Conservation (phyloP, 2,329 filamentous ascomycete genomes). For the Septoria linicola region DNA sequence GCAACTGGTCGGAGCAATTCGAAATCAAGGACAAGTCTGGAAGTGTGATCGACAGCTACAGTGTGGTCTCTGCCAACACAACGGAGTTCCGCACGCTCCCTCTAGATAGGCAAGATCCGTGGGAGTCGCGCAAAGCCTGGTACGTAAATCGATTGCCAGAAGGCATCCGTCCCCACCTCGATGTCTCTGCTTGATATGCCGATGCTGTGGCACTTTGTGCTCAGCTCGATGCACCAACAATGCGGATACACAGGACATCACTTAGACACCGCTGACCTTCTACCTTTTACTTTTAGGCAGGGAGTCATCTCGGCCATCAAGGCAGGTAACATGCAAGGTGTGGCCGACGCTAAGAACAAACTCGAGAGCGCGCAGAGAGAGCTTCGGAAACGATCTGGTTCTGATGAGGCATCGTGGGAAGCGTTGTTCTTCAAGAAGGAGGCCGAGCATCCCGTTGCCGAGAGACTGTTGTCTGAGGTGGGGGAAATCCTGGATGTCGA, state of each 20-base stretch:
- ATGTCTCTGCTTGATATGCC: too few species aligned
- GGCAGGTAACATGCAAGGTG: conserved; percentile 46
- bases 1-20: conserved; percentile 45
- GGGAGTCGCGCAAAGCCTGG: conserved; percentile 49
- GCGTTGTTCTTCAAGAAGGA: conserved; percentile 44
- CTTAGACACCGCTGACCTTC: too few species aligned
- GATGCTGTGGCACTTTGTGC: too few species aligned
- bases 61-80: conserved; percentile 27
- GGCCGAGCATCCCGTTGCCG: conserved; percentile 30
- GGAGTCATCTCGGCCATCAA: conserved; percentile 42
- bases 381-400: conserved; percentile 43
- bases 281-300: too few species aligned
- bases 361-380: conserved; percentile 42
- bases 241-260: too few species aligned
- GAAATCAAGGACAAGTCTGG: conserved; percentile 40
- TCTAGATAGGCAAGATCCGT: conserved; percentile 44
- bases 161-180: too few species aligned
- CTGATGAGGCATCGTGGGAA: conserved; percentile 40
- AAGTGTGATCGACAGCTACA: conserved; percentile 41
- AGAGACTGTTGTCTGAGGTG: conserved; percentile 38
- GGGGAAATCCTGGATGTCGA: conserved; percentile 51
- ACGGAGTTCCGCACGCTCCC: conserved; percentile 32
- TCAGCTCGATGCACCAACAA: too few species aligned
- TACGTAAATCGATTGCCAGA: too few species aligned
- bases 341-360: conserved; percentile 33